These are phyloP conservation scores for Oidium heveae DNA, from an alignment of 2,329 filamentous ascomycete species.

Conservation along the genomic window DNA sequence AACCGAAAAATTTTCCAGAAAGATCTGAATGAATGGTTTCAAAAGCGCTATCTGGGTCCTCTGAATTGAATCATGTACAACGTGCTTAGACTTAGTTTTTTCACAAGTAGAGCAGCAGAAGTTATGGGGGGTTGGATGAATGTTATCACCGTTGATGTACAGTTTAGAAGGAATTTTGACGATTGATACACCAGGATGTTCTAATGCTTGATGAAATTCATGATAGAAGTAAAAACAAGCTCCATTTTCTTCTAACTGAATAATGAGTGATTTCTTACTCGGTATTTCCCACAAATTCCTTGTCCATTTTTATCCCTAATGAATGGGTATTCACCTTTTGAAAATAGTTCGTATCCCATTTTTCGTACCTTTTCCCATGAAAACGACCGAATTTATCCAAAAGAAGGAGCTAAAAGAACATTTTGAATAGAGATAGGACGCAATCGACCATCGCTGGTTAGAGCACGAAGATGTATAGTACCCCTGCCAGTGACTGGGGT, in stretches of 20 bases:
- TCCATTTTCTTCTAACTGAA: not conserved
- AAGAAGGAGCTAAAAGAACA: constrained; percentile 1
- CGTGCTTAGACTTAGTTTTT: not conserved
- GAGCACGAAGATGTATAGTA: not conserved
- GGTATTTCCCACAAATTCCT: not conserved
- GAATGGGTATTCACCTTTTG: not conserved
- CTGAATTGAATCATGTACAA: not conserved
- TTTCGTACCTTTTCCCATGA: not conserved
- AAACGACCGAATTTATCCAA: not conserved
- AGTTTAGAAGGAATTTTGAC: not conserved
- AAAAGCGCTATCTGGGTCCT: not conserved
- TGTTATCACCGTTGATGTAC: not conserved
- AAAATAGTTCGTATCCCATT: not conserved
- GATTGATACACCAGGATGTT: not conserved
- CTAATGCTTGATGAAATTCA: constrained; percentile 1
- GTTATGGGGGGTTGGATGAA: not conserved
- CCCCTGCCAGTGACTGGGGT: not conserved
- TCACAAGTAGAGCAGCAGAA: not conserved
- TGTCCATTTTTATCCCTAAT: not conserved
- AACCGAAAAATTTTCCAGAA: not conserved
- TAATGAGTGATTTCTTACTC: not conserved
- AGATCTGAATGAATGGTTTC: not conserved
- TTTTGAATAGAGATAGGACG: not conserved
- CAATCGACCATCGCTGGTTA: not conserved
- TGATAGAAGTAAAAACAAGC: not conserved